Percentiles rank a stretch among this genome's conserved stretches.
Evolutionary conservation across 306 rosid species (phyloP).

Genomic region (Luffa aegyptiaca): DNA sequence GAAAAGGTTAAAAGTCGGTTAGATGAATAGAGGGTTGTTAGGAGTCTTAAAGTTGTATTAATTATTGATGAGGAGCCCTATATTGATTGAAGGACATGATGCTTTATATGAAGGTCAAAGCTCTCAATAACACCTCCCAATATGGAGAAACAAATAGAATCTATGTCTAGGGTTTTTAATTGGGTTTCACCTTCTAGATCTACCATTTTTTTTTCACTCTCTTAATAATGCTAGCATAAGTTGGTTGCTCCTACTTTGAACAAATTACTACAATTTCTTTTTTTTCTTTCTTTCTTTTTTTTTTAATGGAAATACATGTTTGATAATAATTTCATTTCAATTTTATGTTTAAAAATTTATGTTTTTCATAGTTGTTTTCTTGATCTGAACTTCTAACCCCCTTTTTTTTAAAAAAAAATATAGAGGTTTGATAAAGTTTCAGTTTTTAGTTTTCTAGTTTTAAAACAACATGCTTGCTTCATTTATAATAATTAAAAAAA

Average conservation of each 20-base stretch:
- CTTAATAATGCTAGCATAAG: not conserved
- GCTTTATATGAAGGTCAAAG: slow-evolving; percentile 3
- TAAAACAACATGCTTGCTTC: no score
- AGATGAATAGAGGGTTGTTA: not conserved
- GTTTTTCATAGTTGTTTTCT: no score
- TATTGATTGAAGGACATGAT: not conserved
- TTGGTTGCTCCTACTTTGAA: not conserved
- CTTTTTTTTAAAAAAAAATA: no score
- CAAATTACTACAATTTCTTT: no score
- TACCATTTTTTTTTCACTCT: not conserved
- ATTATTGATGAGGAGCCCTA: slow-evolving; percentile 1
- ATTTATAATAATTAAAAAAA: no score
- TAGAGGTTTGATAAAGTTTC: no score
- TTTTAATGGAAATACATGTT: no score
- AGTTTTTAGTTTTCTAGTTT: no score
- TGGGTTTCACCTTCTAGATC: not conserved
- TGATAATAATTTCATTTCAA: no score
- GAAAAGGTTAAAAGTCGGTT: not conserved
- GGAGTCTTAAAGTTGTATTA: not conserved
- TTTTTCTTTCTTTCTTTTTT: no score
- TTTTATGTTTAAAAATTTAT: no score
- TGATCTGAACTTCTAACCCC: no score
- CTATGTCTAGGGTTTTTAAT: not conserved
- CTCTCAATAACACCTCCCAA: not conserved
- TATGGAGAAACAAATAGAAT: not conserved